These are phyloP conservation scores for Plasmodiophora brassicae DNA, from an alignment of 208 protist species.

Conservation along the genomic window DNA sequence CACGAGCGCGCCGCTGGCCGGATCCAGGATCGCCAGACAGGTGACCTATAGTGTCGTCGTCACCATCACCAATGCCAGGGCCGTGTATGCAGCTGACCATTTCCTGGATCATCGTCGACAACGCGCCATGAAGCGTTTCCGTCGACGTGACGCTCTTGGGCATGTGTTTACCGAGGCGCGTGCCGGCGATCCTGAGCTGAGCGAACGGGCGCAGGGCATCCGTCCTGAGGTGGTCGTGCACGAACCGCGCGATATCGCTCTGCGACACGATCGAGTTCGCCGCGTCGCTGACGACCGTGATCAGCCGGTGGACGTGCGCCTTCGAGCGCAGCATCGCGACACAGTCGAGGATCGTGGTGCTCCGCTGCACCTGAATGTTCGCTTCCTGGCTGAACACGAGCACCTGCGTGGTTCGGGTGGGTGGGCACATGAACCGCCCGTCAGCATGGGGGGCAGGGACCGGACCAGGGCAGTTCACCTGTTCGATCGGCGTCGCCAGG, in stretches of 20 bases:
- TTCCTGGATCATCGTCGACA: not conserved
- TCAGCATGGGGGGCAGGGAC: not conserved
- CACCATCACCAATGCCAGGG: not conserved
- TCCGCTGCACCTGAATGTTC: not conserved
- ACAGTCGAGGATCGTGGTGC: not conserved
- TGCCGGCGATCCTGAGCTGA: not conserved
- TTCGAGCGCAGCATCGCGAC: not conserved
- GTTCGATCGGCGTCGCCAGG: not conserved
- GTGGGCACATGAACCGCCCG: not conserved
- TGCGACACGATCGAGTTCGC: not conserved
- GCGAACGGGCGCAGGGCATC: not conserved
- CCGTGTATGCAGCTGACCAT: not conserved
- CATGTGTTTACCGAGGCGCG: not conserved
- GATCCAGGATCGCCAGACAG: not conserved
- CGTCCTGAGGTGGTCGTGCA: not conserved
- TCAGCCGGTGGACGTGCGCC: not conserved
- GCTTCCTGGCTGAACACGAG: not conserved
- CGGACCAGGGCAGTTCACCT: not conserved
- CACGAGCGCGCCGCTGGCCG: not conserved
- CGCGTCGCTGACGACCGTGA: not conserved
- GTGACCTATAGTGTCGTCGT: not conserved
- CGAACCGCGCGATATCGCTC: not conserved
- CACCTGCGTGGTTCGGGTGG: too few species aligned
- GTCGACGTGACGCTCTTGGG: not conserved
- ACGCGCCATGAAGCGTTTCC: not conserved